Percentiles rank a stretch among this genome's conserved stretches.
phyloP scores from a whole-genome alignment of 2,329 filamentous ascomycete species.

The Cladosporium sp. region DNA sequence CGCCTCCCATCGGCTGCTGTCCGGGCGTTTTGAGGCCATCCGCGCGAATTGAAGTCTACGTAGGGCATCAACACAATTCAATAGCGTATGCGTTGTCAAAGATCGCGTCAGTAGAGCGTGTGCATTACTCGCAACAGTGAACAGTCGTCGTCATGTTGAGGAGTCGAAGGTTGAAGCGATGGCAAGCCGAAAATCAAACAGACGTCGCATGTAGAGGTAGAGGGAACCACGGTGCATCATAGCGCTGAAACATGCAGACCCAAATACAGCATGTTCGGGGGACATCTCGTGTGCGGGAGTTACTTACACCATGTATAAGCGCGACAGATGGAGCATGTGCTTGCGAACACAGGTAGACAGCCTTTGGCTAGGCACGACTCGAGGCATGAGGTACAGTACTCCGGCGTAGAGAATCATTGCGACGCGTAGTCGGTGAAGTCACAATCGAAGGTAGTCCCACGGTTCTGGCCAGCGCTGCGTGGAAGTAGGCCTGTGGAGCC shows the following conservation, averaged over 20 bases:
- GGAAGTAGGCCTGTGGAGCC: background rate
- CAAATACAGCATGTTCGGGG: background rate
- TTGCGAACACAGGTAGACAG: background rate
- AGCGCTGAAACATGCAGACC: slow-evolving; percentile 18
- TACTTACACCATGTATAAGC: background rate
- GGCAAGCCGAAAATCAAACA: background rate
- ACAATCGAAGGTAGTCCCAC: background rate
- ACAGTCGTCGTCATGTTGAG: slow-evolving; percentile 12
- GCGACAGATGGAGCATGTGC: background rate
- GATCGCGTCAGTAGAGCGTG: background rate
- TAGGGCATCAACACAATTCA: slow-evolving; percentile 3
- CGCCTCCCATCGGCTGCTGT: background rate
- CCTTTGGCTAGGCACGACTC: slow-evolving; percentile 8
- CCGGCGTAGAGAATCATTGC: background rate
- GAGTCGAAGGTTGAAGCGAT: background rate
- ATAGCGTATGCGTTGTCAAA: slow-evolving; percentile 15
- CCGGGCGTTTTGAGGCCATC: background rate
- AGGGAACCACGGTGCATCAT: background rate
- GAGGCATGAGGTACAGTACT: background rate
- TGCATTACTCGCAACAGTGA: background rate
- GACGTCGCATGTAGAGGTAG: slow-evolving; percentile 5
- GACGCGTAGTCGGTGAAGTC: slow-evolving; percentile 9
- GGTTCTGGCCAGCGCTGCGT: background rate
- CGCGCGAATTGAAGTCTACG: background rate
- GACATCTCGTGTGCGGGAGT: background rate